Percentiles rank a stretch among this genome's conserved stretches.
Conservation (phyloP, 1,284 basidiomycete species). For the Heterobasidion irregulare region DNA sequence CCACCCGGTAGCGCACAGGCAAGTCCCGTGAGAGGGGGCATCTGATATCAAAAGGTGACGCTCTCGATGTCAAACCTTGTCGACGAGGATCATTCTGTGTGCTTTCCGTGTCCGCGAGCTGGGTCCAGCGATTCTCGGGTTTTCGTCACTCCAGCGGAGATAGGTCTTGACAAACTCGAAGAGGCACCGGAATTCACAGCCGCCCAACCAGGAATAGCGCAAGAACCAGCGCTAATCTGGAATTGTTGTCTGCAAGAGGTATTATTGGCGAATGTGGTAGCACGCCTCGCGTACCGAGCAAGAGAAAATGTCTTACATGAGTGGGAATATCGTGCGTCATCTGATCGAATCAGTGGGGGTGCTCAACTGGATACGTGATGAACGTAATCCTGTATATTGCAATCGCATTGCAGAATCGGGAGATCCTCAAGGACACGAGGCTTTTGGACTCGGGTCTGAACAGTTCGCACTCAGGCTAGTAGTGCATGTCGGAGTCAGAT, state of each 20-base stretch:
- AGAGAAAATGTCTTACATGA: neutral
- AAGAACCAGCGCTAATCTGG: too few species aligned
- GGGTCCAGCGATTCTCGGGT: neutral
- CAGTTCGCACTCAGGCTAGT: too few species aligned
- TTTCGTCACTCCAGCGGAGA: neutral
- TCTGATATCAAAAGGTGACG: too few species aligned
- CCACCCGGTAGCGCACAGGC: too few species aligned
- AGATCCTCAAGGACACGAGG: too few species aligned
- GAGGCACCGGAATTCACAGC: neutral
- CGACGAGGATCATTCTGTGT: too few species aligned
- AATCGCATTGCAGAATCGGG: neutral
- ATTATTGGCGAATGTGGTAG: too few species aligned
- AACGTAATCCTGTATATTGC: neutral
- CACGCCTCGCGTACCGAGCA: neutral
- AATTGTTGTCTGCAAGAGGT: too few species aligned
- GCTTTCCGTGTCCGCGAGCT: neutral
- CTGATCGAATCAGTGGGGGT: neutral
- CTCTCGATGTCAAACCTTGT: too few species aligned
- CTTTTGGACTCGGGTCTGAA: too few species aligned
- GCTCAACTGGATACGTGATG: neutral
- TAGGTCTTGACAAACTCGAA: neutral
- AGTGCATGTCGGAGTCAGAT: too few species aligned
- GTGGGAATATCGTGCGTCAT: neutral
- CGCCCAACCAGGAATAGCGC: neutral
- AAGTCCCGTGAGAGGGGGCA: too few species aligned